These are phyloP conservation scores for Aquilaria sinensis DNA, from an alignment of 345 rosid species.

Conservation along the genomic window DNA sequence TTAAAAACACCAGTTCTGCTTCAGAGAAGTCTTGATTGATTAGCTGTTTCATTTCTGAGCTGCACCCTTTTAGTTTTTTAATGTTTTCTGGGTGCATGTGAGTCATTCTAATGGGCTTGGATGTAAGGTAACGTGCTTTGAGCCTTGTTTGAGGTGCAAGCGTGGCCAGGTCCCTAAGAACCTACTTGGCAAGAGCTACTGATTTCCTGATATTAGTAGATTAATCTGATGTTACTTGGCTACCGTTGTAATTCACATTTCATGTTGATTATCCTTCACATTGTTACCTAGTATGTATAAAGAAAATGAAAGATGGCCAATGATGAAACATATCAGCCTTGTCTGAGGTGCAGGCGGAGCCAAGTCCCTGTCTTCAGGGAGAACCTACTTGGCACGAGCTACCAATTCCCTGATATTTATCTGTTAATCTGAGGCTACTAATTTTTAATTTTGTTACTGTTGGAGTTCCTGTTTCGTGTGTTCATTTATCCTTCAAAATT, in stretches of 20 bases:
- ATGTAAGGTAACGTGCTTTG: no score
- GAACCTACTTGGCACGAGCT: constrained; percentile 35
- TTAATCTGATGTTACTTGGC: no score
- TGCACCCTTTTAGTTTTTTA: background rate
- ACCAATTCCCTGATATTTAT: constrained; percentile 6
- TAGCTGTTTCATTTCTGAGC: constrained; percentile 73
- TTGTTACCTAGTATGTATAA: background rate
- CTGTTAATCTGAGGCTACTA: constrained; percentile 27
- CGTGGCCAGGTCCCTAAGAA: no score
- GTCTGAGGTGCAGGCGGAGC: constrained; percentile 25
- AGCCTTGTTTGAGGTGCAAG: no score
- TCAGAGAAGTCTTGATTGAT: constrained; percentile 87
- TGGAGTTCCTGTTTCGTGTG: no score
- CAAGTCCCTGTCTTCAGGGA: constrained; percentile 25
- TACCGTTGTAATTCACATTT: no score
- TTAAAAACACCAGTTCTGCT: constrained; percentile 94
- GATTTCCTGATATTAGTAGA: no score
- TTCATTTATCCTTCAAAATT: no score
- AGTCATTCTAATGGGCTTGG: no score
- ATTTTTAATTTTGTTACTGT: background rate
- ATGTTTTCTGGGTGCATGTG: background rate
- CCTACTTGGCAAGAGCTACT: no score
- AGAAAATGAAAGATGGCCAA: background rate
- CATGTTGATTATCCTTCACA: background rate
- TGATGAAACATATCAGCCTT: constrained; percentile 20